Evolutionary conservation across 192 early-diverging fungal species (phyloP).

Genomic region (Gigaspora rosea): DNA sequence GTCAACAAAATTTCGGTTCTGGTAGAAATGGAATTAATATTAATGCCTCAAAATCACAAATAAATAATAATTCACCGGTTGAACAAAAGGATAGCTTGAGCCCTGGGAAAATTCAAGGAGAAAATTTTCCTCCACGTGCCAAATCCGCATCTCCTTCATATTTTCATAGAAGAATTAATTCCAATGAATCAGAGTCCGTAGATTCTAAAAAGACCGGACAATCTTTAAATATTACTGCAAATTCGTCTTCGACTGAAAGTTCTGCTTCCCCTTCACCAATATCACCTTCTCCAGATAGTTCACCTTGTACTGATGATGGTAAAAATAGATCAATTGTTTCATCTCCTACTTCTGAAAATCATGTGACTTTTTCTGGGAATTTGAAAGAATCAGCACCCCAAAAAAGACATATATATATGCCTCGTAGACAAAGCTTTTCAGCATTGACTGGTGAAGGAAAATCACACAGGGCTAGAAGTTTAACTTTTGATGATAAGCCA

Average conservation of each 20-base stretch:
- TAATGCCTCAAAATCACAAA: not conserved
- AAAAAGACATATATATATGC: not conserved
- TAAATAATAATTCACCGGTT: not conserved
- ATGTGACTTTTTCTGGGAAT: not conserved
- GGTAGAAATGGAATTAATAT: not conserved
- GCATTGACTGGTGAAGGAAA: constrained; percentile 1
- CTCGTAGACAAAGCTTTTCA: constrained; percentile 7
- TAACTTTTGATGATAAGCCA: not conserved
- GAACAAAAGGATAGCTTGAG: not conserved
- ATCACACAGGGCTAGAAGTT: not conserved
- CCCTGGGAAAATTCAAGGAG: not conserved
- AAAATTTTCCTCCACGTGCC: constrained; percentile 7
- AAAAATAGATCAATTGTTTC: not conserved
- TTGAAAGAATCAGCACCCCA: not conserved
- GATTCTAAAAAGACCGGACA: not conserved
- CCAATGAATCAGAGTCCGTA: not conserved
- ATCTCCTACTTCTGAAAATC: not conserved
- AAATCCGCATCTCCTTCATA: not conserved
- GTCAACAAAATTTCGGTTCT: not conserved
- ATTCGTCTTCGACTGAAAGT: not conserved
- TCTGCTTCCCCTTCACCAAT: not conserved
- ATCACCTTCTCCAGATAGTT: not conserved
- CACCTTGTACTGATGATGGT: not conserved
- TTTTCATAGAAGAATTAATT: constrained; percentile 7
- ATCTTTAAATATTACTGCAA: not conserved